phyloP scores from a whole-genome alignment of 331 rosid genomes.

The Spiraea crenata region DNA sequence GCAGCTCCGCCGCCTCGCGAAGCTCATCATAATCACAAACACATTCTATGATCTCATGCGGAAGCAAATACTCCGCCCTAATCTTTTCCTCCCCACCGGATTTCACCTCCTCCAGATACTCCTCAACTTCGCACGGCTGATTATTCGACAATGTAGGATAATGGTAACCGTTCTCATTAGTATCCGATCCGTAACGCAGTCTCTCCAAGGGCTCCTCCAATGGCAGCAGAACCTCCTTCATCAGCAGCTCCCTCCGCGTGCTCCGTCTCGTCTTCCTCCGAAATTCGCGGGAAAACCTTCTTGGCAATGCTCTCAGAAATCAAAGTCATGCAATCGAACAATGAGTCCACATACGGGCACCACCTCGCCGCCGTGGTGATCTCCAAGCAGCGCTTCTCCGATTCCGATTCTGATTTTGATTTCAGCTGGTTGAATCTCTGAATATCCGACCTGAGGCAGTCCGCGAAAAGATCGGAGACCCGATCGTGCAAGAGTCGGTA shows the following conservation, averaged over 20 bases:
- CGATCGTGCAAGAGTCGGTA: neutral
- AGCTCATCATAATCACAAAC: neutral
- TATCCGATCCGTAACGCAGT: no score
- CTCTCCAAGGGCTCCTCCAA: neutral
- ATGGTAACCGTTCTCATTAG: no score
- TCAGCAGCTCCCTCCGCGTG: neutral
- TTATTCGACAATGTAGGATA: no score
- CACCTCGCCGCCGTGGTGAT: slow-evolving; percentile 36
- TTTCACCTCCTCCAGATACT: neutral
- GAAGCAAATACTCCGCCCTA: neutral
- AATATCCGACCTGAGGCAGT: no score
- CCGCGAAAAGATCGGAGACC: slow-evolving; percentile 11
- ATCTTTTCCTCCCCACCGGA: neutral
- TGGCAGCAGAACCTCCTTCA: neutral
- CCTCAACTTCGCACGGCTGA: neutral
- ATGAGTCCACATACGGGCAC: no score
- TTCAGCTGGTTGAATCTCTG: no score
- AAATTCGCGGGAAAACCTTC: no score
- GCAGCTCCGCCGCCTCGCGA: neutral
- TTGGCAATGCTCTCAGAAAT: no score
- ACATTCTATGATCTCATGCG: neutral
- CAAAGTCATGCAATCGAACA: no score
- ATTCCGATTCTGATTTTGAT: no score
- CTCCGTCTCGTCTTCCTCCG: neutral
- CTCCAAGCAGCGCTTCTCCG: slow-evolving; percentile 41